Conservation (phyloP, 2,329 filamentous ascomycete genomes). For the Fusarium chlamydosporum region DNA sequence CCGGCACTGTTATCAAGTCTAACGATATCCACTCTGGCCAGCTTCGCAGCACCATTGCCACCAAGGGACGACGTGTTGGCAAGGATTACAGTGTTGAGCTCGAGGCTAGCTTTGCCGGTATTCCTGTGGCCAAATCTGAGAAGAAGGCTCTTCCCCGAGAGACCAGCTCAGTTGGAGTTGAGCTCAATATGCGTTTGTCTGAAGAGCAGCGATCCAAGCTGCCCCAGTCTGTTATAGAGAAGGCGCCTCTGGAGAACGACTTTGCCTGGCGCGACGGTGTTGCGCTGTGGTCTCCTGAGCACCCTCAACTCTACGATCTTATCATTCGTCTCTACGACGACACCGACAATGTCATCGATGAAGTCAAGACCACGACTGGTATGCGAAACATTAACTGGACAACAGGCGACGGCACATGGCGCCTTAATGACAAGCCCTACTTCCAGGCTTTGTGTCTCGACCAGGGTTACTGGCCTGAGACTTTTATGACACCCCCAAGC, state of each 20-base stretch:
- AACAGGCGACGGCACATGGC: slow-evolving; percentile 69
- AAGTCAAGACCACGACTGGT: slow-evolving; percentile 71
- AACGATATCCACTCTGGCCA: slow-evolving; percentile 67
- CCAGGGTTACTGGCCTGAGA: slow-evolving; percentile 74
- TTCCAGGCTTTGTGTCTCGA: slow-evolving; percentile 73
- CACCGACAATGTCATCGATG: slow-evolving; percentile 62
- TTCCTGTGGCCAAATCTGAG: slow-evolving; percentile 60
- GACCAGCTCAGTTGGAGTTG: slow-evolving; percentile 62
- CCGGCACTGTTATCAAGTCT: slow-evolving; percentile 70
- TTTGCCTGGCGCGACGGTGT: slow-evolving; percentile 66
- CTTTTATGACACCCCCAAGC: slow-evolving; percentile 70
- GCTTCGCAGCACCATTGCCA: slow-evolving; percentile 65
- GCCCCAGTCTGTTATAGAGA: slow-evolving; percentile 53
- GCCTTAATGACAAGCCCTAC: slow-evolving; percentile 70
- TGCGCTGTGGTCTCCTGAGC: slow-evolving; percentile 74
- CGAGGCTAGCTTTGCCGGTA: slow-evolving; percentile 65
- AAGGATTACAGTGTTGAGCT: slow-evolving; percentile 66
- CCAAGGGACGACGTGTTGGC: slow-evolving; percentile 64
- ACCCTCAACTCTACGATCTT: slow-evolving; percentile 70
- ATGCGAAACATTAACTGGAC: slow-evolving; percentile 73
- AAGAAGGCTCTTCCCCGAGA: slow-evolving; percentile 63
- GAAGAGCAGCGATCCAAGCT: slow-evolving; percentile 59
- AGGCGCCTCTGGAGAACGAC: slow-evolving; percentile 56
- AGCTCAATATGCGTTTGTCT: slow-evolving; percentile 64
- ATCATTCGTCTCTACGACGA: slow-evolving; percentile 65